Evolutionary conservation across 495 filamentous ascomycete species (phyloP).

Genomic region (Hypoxylon fuscum): DNA sequence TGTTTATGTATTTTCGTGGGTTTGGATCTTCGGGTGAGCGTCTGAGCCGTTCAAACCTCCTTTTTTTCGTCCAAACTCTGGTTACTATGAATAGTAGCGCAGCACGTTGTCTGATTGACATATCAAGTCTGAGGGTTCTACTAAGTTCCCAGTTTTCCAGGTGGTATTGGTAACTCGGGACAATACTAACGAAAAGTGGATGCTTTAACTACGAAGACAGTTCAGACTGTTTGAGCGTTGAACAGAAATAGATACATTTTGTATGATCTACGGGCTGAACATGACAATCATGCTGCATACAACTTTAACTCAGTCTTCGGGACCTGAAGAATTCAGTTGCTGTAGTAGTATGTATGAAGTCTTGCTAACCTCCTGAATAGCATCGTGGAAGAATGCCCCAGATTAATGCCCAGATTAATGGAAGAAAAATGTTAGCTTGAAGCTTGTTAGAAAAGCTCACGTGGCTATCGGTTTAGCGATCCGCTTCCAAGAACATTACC

Average conservation of each 20-base stretch:
- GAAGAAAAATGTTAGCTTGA: too few relatives aligned
- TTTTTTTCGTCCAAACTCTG: conserved; percentile 16
- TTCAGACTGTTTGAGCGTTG: background rate
- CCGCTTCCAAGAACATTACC: background rate
- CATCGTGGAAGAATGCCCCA: too few relatives aligned
- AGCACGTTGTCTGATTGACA: background rate
- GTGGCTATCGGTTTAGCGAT: background rate
- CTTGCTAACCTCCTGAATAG: too few relatives aligned
- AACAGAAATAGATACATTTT: conserved; percentile 12
- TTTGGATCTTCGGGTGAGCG: background rate
- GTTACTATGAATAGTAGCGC: conserved; percentile 25
- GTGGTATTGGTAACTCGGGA: background rate
- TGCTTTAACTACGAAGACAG: background rate
- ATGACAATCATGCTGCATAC: background rate
- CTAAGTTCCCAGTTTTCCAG: too few relatives aligned
- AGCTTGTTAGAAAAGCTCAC: background rate
- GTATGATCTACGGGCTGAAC: conserved; percentile 31
- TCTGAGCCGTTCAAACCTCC: background rate
- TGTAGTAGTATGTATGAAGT: too few relatives aligned
- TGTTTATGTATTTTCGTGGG: background rate
- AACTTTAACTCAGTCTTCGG: too few relatives aligned
- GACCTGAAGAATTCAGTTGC: too few relatives aligned
- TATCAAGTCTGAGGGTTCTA: background rate
- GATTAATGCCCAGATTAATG: too few relatives aligned
- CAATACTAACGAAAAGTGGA: background rate